Percentiles rank a stretch among this genome's conserved stretches.
These are phyloP conservation scores for Corchorus capsularis DNA, from an alignment of 345 rosid species.

Conservation along the genomic window DNA sequence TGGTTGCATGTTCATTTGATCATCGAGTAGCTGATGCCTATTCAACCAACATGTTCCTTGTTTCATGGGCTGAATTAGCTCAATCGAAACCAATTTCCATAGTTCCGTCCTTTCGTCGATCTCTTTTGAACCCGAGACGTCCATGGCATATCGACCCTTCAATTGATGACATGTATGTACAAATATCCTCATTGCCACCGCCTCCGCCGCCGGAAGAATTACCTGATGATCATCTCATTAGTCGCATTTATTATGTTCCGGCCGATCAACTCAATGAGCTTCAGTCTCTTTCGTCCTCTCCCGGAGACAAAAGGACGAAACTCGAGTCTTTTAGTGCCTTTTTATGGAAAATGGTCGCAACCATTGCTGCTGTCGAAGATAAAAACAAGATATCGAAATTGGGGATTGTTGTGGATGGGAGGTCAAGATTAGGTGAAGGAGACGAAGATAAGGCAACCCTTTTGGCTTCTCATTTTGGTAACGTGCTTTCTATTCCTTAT, in stretches of 20 bases:
- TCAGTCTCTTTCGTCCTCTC: slow-evolving; percentile 40
- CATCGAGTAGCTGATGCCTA: slow-evolving; percentile 69
- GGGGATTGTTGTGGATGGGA: slow-evolving; percentile 70
- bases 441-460: neutral
- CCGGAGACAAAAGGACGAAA: slow-evolving; percentile 40
- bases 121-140: slow-evolving; percentile 56
- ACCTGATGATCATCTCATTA: slow-evolving; percentile 27
- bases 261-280: slow-evolving; percentile 32
- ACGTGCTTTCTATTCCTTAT: slow-evolving; percentile 57
- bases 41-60: slow-evolving; percentile 62
- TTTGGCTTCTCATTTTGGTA: slow-evolving; percentile 52
- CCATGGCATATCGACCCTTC: slow-evolving; percentile 30
- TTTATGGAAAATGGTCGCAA: slow-evolving; percentile 63
- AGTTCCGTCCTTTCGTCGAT: slow-evolving; percentile 51
- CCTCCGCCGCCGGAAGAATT: slow-evolving; percentile 26
- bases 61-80: slow-evolving; percentile 65
- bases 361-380: slow-evolving; percentile 8
- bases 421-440: slow-evolving; percentile 36
- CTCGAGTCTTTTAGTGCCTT: slow-evolving; percentile 56
- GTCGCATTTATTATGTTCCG: slow-evolving; percentile 52
- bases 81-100: slow-evolving; percentile 31
- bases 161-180: slow-evolving; percentile 45
- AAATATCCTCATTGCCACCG: slow-evolving; percentile 40
- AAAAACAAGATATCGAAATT: slow-evolving; percentile 29
- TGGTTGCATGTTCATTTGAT: slow-evolving; percentile 65